phyloP scores from a whole-genome alignment of 495 filamentous ascomycete species.

The Aspergillus taichungensis region DNA sequence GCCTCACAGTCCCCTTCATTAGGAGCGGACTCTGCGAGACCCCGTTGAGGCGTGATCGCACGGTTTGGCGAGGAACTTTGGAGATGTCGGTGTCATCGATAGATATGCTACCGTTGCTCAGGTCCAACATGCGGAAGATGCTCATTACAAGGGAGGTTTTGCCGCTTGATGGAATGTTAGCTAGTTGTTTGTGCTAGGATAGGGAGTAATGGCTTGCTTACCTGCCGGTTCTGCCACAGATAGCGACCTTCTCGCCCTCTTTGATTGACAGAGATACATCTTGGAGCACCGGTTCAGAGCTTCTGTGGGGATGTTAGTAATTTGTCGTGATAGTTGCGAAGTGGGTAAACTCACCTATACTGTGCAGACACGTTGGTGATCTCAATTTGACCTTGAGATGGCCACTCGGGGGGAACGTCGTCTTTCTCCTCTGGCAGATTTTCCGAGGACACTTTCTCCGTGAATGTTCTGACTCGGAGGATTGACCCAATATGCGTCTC shows the following conservation, averaged over 20 bases:
- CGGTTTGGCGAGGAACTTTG: slow-evolving; percentile 35
- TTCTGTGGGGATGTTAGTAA: slow-evolving; percentile 17
- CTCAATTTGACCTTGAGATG: slow-evolving; percentile 40
- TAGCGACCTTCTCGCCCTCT: slow-evolving; percentile 50
- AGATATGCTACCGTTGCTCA: slow-evolving; percentile 31
- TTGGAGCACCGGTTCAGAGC: slow-evolving; percentile 36
- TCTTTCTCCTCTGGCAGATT: slow-evolving; percentile 31
- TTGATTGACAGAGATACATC: slow-evolving; percentile 42
- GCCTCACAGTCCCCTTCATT: slow-evolving; percentile 34
- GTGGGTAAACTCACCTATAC: slow-evolving; percentile 24
- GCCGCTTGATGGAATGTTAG: slow-evolving; percentile 17
- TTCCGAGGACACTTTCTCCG: slow-evolving; percentile 40
- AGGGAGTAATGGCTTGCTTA: slow-evolving; percentile 6
- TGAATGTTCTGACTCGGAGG: slow-evolving; percentile 49
- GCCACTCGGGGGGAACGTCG: slow-evolving; percentile 38
- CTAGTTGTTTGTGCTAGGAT: too few species aligned
- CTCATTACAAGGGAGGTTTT: slow-evolving; percentile 42
- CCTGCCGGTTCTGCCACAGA: slow-evolving; percentile 43
- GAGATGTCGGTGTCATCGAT: slow-evolving; percentile 43
- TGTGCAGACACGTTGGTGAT: slow-evolving; percentile 36
- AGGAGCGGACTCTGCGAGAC: slow-evolving; percentile 54
- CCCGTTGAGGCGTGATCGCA: slow-evolving; percentile 40
- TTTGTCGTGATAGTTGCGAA: background rate
- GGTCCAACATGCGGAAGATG: slow-evolving; percentile 46
- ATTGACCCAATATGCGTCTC: slow-evolving; percentile 51